phyloP scores from a whole-genome alignment of 345 rosid species.

The Hirschfeldia incana region DNA sequence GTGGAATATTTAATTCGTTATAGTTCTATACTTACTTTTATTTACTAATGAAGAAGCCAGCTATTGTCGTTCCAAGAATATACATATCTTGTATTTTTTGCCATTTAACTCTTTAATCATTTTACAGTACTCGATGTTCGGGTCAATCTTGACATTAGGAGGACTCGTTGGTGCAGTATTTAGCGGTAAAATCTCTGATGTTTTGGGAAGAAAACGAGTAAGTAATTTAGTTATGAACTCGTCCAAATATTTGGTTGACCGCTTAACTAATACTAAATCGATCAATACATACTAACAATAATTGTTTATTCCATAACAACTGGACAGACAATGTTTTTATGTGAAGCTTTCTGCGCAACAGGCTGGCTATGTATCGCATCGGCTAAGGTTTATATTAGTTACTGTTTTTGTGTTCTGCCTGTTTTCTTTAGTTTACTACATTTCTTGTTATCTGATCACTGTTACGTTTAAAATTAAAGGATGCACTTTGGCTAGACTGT shows the following conservation, averaged over 20 bases:
- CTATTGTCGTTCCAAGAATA: background rate
- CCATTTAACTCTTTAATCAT: background rate
- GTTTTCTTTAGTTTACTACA: background rate
- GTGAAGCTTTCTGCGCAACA: conserved; percentile 43
- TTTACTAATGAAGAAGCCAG: background rate
- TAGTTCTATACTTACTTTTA: background rate
- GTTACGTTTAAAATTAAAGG: conserved; percentile 6
- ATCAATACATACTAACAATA: background rate
- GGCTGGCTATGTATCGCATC: conserved; percentile 62
- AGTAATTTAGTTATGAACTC: background rate
- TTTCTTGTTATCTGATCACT: background rate
- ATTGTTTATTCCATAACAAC: background rate
- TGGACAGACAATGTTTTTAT: conserved; percentile 65
- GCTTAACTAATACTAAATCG: conserved; percentile 6
- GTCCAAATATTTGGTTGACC: background rate
- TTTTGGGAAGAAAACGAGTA: conserved; percentile 35
- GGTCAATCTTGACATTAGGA: conserved; percentile 40
- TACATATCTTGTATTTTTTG: background rate
- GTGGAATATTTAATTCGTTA: background rate
- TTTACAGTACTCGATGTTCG: conserved; percentile 39
- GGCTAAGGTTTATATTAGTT: conserved; percentile 43
- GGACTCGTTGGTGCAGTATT: conserved; percentile 39
- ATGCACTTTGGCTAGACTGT: conserved; percentile 34
- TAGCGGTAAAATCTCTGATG: conserved; percentile 37
- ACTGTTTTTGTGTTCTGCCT: background rate